Conservation (phyloP, 352 stramenopile genomes). For the Pythium utonaiense region DNA sequence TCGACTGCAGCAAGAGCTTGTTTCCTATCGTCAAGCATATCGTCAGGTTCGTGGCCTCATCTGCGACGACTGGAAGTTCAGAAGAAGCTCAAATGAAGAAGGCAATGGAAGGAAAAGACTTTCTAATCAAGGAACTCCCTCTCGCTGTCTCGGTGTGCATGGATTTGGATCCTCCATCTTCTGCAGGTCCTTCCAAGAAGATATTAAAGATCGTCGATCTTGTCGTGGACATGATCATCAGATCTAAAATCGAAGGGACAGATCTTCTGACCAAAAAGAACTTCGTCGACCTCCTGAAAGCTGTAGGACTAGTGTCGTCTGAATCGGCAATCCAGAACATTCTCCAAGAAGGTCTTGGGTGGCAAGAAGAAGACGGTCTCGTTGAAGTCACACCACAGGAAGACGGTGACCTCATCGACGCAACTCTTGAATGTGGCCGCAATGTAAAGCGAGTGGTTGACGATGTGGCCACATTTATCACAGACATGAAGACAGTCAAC, state of each 20-base stretch:
- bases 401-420: background rate
- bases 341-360: background rate
- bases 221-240: conserved; percentile 20
- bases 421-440: conserved; percentile 1
- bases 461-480: background rate
- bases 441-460: conserved; percentile 15
- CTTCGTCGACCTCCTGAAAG: conserved; percentile 2
- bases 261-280: background rate
- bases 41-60: conserved; percentile 29
- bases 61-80: conserved; percentile 21
- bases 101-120: conserved; percentile 39
- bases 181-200: conserved; percentile 11
- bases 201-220: conserved; percentile 29
- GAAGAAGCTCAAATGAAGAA: conserved; percentile 27
- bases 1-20: conserved; percentile 39
- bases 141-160: conserved; percentile 36
- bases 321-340: background rate
- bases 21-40: conserved; percentile 34
- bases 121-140: conserved; percentile 41
- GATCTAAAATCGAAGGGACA: conserved; percentile 5
- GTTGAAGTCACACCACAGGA: background rate
- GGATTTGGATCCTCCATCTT: conserved; percentile 27
- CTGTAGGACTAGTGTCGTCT: background rate
- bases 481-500: background rate
- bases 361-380: background rate